Conservation (phyloP, 169 alveolate genomes). For the Babesia bovis region DNA sequence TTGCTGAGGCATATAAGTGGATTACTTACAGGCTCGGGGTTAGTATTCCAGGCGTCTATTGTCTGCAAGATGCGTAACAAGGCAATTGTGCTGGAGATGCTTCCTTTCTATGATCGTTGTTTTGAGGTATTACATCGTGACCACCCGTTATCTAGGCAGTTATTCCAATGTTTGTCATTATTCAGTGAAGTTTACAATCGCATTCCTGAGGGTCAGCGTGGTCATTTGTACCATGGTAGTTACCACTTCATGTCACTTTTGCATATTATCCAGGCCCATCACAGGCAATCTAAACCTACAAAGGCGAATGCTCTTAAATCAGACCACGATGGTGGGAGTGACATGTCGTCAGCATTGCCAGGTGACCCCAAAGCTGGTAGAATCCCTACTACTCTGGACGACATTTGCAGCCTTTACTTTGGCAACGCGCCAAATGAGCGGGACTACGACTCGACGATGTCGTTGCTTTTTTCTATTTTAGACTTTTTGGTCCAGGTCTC, state of each 20-base stretch:
- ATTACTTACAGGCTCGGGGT: conserved; percentile 6
- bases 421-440: not conserved
- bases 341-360: not conserved
- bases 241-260: conserved; percentile 19
- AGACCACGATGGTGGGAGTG: not conserved
- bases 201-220: conserved; percentile 4
- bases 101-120: conserved; percentile 12
- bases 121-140: conserved; percentile 14
- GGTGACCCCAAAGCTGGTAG: not conserved
- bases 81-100: not conserved
- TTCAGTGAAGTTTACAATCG: conserved; percentile 11
- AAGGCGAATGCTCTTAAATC: not conserved
- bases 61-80: not conserved
- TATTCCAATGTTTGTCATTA: not conserved
- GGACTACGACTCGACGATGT: conserved; percentile 1
- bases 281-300: not conserved
- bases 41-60: not conserved
- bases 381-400: not conserved
- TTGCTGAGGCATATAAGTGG: not conserved
- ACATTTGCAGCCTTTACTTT: conserved; percentile 9
- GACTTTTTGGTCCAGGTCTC: conserved; percentile 20
- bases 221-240: not conserved
- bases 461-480: conserved; percentile 4
- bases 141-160: not conserved
- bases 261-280: not conserved